Conservation (phyloP, 331 rosid genomes). For the Spiraea crenata region DNA sequence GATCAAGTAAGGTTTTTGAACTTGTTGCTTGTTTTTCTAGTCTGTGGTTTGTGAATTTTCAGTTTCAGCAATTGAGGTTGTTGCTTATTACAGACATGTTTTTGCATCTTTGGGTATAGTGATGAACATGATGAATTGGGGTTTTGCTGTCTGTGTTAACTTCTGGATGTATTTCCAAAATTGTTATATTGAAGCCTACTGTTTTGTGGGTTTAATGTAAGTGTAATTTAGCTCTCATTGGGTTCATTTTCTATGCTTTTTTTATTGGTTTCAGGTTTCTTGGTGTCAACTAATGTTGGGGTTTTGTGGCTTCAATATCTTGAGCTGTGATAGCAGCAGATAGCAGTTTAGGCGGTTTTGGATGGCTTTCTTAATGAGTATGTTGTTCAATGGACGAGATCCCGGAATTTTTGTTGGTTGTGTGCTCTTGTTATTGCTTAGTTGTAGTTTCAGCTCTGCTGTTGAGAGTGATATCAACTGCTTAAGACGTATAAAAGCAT, state of each 20-base stretch:
- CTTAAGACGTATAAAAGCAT: conserved; percentile 36
- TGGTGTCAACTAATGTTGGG: conserved; percentile 30
- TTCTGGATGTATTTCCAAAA: conserved; percentile 31
- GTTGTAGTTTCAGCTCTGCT: conserved; percentile 41
- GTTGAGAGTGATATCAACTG: conserved; percentile 54
- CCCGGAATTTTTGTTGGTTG: conserved; percentile 20
- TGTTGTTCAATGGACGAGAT: conserved; percentile 31
- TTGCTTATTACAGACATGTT: conserved; percentile 3
- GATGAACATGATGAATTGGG: conserved; percentile 24
- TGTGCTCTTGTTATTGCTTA: conserved; percentile 43
- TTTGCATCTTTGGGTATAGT: conserved; percentile 23
- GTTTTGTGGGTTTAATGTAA: conserved; percentile 21
- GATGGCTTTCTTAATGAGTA: conserved; percentile 36
- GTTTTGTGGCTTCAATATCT: conserved; percentile 28
- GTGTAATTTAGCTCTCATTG: conserved; percentile 7
- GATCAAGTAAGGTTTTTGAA: conserved; percentile 6
- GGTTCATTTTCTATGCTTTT: conserved; percentile 5
- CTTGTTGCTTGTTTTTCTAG: not conserved
- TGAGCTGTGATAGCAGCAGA: conserved; percentile 19
- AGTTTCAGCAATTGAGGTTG: conserved; percentile 7
- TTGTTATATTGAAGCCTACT: conserved; percentile 25
- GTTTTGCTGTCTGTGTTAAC: conserved; percentile 16
- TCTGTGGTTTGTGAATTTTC: conserved; percentile 2
- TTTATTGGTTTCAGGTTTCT: conserved; percentile 38
- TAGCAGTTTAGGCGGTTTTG: conserved; percentile 23